These are phyloP conservation scores for Termitomyces sp. DNA, from an alignment of 768 basidiomycete species.

Conservation along the genomic window DNA sequence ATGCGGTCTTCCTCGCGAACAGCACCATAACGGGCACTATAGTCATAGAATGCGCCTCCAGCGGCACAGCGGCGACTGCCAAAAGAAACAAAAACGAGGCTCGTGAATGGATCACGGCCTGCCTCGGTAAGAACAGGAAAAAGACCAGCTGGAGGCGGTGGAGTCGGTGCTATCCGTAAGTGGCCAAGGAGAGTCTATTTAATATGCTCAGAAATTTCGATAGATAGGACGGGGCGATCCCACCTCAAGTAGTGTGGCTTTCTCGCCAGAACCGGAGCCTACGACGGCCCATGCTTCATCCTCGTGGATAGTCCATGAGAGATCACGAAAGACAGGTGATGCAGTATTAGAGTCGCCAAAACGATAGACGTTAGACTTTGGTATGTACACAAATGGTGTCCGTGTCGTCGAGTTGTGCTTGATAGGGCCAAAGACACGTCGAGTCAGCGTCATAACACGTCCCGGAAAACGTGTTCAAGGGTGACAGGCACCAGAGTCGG, in stretches of 20 bases:
- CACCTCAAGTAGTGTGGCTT: slow-evolving; percentile 62
- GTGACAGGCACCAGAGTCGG: neutral
- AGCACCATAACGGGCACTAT: slow-evolving; percentile 87
- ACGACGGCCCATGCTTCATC: slow-evolving; percentile 75
- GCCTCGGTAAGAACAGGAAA: slow-evolving; percentile 58
- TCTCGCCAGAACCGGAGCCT: slow-evolving; percentile 58
- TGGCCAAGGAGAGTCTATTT: slow-evolving; percentile 63
- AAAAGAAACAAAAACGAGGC: slow-evolving; percentile 59
- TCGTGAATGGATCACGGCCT: slow-evolving; percentile 40
- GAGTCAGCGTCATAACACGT: too few relatives aligned
- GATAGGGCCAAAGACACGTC: too few relatives aligned
- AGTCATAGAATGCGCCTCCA: slow-evolving; percentile 84
- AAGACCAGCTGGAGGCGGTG: slow-evolving; percentile 59
- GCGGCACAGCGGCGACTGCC: slow-evolving; percentile 50
- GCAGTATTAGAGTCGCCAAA: slow-evolving; percentile 50
- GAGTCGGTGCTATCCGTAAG: slow-evolving; percentile 59
- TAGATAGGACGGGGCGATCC: slow-evolving; percentile 8
- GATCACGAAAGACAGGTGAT: slow-evolving; percentile 42
- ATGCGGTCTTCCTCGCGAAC: slow-evolving; percentile 78
- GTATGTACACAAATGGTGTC: slow-evolving; percentile 29
- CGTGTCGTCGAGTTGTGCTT: neutral
- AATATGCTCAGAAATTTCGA: neutral
- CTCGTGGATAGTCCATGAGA: slow-evolving; percentile 55
- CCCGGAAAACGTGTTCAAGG: too few relatives aligned
- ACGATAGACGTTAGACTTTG: slow-evolving; percentile 46